Conservation (phyloP, 2,329 filamentous ascomycete genomes). For the Chalaropsis ovoidea region DNA sequence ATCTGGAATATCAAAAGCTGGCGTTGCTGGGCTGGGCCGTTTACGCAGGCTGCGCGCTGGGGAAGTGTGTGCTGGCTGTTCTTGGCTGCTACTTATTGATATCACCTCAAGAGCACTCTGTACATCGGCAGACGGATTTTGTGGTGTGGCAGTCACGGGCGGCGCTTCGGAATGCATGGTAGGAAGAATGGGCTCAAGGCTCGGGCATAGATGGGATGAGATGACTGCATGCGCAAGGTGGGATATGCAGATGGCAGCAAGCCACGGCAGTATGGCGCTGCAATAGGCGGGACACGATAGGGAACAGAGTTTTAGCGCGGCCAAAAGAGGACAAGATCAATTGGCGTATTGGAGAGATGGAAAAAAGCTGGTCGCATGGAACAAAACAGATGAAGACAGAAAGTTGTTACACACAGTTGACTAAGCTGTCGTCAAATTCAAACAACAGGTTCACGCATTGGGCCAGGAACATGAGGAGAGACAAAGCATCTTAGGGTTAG, state of each 20-base stretch:
- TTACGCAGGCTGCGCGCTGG: not conserved
- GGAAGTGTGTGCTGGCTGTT: not conserved
- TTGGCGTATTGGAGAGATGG: too few relatives aligned
- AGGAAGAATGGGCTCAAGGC: not conserved
- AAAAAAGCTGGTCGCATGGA: too few relatives aligned
- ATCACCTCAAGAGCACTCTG: not conserved
- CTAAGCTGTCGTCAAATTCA: too few relatives aligned
- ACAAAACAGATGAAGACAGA: too few relatives aligned
- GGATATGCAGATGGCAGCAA: too few relatives aligned
- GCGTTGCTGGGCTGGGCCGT: not conserved
- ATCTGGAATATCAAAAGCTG: slow-evolving; percentile 13
- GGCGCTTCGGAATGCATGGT: not conserved
- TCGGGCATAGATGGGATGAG: not conserved
- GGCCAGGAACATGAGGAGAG: too few relatives aligned
- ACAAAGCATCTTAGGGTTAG: not conserved
- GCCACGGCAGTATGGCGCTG: too few relatives aligned
- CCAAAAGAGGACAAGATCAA: too few relatives aligned
- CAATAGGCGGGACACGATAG: too few relatives aligned
- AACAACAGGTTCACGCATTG: too few relatives aligned
- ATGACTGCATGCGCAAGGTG: not conserved
- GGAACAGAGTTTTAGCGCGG: too few relatives aligned
- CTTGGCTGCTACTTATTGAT: not conserved
- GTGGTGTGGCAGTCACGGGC: not conserved
- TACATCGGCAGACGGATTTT: not conserved
- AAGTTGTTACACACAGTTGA: too few relatives aligned